A percentile compares a stretch with the other conserved stretches of the same genome.
Conservation (phyloP, 2,329 filamentous ascomycete species). For the Cladorrhinum sp. region DNA sequence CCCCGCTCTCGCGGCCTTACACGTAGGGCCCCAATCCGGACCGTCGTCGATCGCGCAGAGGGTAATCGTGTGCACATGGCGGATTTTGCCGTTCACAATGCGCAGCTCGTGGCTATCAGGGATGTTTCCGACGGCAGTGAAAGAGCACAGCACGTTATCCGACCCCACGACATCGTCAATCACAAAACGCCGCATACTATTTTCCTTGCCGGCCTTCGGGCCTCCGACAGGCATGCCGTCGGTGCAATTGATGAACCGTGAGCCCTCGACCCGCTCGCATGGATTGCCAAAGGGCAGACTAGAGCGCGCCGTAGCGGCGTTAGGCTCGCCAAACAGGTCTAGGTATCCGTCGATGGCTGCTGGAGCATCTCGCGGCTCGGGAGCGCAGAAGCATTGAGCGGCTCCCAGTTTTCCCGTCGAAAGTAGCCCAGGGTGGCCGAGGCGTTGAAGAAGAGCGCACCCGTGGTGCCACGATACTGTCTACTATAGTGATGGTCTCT, state of each 20-base stretch:
- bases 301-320: slow-evolving; percentile 24
- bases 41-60: no score
- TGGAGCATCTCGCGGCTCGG: slow-evolving; percentile 31
- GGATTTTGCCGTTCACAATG: slow-evolving; percentile 24
- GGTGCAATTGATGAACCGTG: slow-evolving; percentile 27
- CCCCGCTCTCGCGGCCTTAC: no score
- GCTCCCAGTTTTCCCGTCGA: slow-evolving; percentile 31
- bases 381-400: slow-evolving; percentile 30
- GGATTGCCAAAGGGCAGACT: slow-evolving; percentile 40
- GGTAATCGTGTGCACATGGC: slow-evolving; percentile 27
- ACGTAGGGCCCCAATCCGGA: no score
- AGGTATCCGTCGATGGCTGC: slow-evolving; percentile 37
- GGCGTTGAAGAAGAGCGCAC: slow-evolving; percentile 38
- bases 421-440: slow-evolving; percentile 35
- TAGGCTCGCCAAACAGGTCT: slow-evolving; percentile 35
- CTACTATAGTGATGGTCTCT: slow-evolving; percentile 29
- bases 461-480: slow-evolving; percentile 33
- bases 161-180: slow-evolving; percentile 30
- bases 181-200: slow-evolving; percentile 29
- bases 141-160: slow-evolving; percentile 28
- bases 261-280: slow-evolving; percentile 33
- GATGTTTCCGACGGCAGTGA: slow-evolving; percentile 26
- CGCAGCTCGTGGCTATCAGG: slow-evolving; percentile 27
- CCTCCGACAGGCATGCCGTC: slow-evolving; percentile 27
- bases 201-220: slow-evolving; percentile 25